phyloP scores from a whole-genome alignment of 139 green algal species.

The Dunaliella primolecta region DNA sequence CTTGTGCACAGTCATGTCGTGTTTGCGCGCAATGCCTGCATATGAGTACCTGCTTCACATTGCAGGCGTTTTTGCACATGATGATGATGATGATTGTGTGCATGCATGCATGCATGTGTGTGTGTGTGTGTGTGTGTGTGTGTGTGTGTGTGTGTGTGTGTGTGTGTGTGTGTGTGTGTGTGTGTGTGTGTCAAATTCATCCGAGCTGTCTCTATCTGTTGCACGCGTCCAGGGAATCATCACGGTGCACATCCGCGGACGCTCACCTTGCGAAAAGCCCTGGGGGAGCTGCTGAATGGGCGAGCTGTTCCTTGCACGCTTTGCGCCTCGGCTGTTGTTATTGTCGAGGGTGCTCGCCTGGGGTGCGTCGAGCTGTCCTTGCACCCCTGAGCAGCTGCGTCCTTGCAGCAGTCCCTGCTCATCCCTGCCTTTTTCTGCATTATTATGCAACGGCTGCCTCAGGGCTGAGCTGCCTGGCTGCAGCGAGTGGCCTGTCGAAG shows the following conservation, averaged over 20 bases:
- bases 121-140: not conserved
- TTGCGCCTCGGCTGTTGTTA: not conserved
- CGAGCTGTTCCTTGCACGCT: constrained; percentile 3
- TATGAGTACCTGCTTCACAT: not conserved
- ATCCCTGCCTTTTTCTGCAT: not conserved
- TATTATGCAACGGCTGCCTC: not conserved
- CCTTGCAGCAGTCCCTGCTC: not conserved
- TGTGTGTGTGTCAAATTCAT: not conserved
- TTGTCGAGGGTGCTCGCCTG: too few species aligned
- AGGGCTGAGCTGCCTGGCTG: not conserved
- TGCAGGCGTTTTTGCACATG: not conserved
- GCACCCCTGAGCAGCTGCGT: not conserved
- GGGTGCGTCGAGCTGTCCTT: too few species aligned
- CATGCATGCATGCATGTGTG: not conserved
- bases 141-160: constrained; percentile 1
- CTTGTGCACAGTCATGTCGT: too few species aligned
- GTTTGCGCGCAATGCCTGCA: not conserved
- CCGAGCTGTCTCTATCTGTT: not conserved
- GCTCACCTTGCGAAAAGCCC: not conserved
- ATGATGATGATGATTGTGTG: not conserved
- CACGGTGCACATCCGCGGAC: too few species aligned
- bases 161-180: not conserved
- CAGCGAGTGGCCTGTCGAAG: constrained; percentile 1
- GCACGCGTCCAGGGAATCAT: not conserved
- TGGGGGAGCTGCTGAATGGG: constrained; percentile 7